Evolutionary conservation across 2,329 filamentous ascomycete genomes (phyloP), one percentile per base, ranked within the genome.

Genomic region (Aspergillus brasiliensis): DNA sequence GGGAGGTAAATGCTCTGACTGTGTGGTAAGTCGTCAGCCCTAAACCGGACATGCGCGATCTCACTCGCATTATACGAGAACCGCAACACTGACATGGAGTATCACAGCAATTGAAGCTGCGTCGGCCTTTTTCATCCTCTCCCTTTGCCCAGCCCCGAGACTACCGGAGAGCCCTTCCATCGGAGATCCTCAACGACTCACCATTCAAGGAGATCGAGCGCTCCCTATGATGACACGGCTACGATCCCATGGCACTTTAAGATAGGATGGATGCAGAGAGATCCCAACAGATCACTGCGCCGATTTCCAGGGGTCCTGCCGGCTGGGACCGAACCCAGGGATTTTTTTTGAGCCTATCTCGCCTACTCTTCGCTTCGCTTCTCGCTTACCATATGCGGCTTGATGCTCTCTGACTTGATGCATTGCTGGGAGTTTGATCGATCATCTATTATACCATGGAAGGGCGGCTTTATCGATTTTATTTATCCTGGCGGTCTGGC

Each of bases 1-100:
- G 52, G 78, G 78, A 51, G 75, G 71, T 34, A 80, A 78, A 66
- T 81, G 79, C 66, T 62, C 72, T 37, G 78, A 80, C 64, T 81
- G 79, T 62, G 69, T 76, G 62, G 79, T 81, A 76, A 62, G 78
- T 77, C 27, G 25, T 61, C 48, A 13, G 11, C 53, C 59, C 65
- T 25, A 31, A 28, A 34, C 25, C 19, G 23, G 19, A 44, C 23
- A 21, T 55, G 38, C 69, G 68, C 62, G n/a, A 65, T 63, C 57
- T 62, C 59, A 11, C 46, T n/a, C n/a, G 46, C 34, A 17, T 28
- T 25, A 7, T 38, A 53, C 19, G 23, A 3, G 17, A 31, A 28
- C n/a, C 11, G 10, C 11, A 15, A 31, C 42, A 34, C 52, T 55
- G 15, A 55, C 52, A 21, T 15, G 15, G 28, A 21, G 6, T 8